phyloP scores from a whole-genome alignment of 495 filamentous ascomycete genomes.

The Lophiostoma macrostomum region DNA sequence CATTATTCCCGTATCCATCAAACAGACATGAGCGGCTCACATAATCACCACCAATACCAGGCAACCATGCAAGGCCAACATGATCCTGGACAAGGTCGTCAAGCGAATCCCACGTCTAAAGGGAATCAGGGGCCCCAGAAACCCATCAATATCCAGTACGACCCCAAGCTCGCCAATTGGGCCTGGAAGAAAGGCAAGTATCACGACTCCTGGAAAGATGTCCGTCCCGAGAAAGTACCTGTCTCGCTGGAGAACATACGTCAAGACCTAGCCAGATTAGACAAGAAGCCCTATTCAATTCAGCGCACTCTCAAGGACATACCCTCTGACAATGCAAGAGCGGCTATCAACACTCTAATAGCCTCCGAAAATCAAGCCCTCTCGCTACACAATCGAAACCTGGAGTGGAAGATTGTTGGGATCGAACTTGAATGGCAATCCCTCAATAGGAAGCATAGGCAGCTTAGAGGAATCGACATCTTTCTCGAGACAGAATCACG shows the following conservation, averaged over 20 bases:
- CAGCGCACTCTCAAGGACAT: neutral
- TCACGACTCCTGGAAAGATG: conserved; percentile 2
- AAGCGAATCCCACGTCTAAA: neutral
- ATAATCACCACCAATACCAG: neutral
- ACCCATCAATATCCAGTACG: neutral
- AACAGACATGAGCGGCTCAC: neutral
- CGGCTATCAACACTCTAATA: neutral
- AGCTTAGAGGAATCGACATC: conserved; percentile 10
- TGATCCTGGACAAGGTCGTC: neutral
- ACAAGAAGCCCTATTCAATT: neutral
- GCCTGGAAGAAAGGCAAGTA: neutral
- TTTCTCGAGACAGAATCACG: conserved; percentile 16
- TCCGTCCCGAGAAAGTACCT: conserved; percentile 3
- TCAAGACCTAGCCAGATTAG: neutral
- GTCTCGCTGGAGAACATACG: neutral
- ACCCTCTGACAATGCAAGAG: conserved; percentile 5
- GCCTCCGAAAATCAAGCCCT: conserved; percentile 6
- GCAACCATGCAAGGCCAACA: conserved; percentile 7
- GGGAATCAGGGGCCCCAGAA: conserved; percentile 3
- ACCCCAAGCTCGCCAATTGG: conserved; percentile 9
- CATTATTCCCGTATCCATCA: neutral
- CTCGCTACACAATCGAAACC: conserved; percentile 1
- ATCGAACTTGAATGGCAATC: conserved; percentile 7
- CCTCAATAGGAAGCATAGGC: neutral
- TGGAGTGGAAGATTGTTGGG: conserved; percentile 12